A percentile compares a stretch with the other conserved stretches of the same genome.
Evolutionary conservation across 805 yeast genomes (phyloP).

Genomic region (Yarrowia alimentaria): DNA sequence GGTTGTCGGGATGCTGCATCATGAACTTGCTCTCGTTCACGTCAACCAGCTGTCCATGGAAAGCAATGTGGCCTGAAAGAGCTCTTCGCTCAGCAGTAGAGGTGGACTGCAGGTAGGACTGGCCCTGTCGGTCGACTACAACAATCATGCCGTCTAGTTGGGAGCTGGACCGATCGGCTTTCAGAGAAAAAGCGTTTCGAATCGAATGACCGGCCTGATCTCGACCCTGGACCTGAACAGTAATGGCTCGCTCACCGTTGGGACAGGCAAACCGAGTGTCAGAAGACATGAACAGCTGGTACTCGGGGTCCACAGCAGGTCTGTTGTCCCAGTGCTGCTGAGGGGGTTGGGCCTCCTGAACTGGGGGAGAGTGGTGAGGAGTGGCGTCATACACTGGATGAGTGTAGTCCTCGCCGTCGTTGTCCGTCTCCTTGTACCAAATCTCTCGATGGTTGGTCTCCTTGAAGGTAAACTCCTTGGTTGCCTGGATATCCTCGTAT

Average conservation of each 20-base stretch:
- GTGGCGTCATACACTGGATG: slow-evolving; percentile 2
- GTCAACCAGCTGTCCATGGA: slow-evolving; percentile 17
- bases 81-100: slow-evolving; percentile 16
- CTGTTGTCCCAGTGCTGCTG: not conserved
- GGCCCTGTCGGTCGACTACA: slow-evolving; percentile 1
- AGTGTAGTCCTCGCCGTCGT: not conserved
- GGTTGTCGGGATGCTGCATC: slow-evolving; percentile 3
- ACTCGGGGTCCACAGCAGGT: slow-evolving; percentile 20
- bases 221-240: slow-evolving; percentile 17
- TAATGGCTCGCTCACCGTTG: slow-evolving; percentile 16
- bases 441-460: slow-evolving; percentile 11
- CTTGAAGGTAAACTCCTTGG: slow-evolving; percentile 7
- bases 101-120: slow-evolving; percentile 10
- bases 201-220: slow-evolving; percentile 17
- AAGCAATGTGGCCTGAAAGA: slow-evolving; percentile 10
- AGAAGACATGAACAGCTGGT: slow-evolving; percentile 22
- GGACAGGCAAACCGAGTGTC: slow-evolving; percentile 18
- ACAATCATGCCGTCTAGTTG: slow-evolving; percentile 18
- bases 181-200: slow-evolving; percentile 1
- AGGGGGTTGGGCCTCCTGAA: too few species aligned
- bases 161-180: slow-evolving; percentile 6
- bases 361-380: too few species aligned
- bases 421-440: slow-evolving; percentile 18
- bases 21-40: slow-evolving; percentile 21
- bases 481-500: slow-evolving; percentile 11